Evolutionary conservation across 768 basidiomycete genomes (phyloP).

Genomic region (Mycena amicta): DNA sequence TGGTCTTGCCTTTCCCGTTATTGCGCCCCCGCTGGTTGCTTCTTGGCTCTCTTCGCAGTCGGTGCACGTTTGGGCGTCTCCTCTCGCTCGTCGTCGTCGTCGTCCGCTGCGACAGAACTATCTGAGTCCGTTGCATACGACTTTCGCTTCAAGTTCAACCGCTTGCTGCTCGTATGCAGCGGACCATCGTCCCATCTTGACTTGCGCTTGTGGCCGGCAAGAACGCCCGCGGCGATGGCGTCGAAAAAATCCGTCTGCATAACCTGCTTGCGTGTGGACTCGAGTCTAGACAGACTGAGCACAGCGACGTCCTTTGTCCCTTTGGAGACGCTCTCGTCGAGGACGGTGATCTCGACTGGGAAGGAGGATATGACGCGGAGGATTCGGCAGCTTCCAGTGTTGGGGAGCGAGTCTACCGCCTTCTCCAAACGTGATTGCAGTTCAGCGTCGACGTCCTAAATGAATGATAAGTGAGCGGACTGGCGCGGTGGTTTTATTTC

Average conservation of each 20-base stretch:
- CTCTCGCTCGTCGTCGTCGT: not conserved
- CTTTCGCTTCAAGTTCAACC: not conserved
- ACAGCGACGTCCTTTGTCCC: not conserved
- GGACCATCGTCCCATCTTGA: not conserved
- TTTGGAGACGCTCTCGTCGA: not conserved
- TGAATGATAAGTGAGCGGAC: too few relatives aligned
- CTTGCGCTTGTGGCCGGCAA: not conserved
- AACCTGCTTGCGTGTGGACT: not conserved
- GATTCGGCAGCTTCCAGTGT: not conserved
- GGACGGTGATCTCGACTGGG: not conserved
- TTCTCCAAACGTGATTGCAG: not conserved
- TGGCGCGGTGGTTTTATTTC: too few relatives aligned
- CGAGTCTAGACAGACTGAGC: not conserved
- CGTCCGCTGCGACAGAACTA: too few relatives aligned
- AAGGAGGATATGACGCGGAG: not conserved
- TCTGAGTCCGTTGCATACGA: not conserved
- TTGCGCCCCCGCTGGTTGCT: not conserved
- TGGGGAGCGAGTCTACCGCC: not conserved
- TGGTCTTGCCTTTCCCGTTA: not conserved
- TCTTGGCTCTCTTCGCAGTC: not conserved
- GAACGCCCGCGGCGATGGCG: not conserved
- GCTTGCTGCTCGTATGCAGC: not conserved
- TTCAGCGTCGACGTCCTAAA: too few relatives aligned
- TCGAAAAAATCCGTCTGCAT: slow-evolving; percentile 1
- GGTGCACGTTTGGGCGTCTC: not conserved